A percentile compares a stretch with the other conserved stretches of the same genome.
These are phyloP conservation scores for Clarireedia monteithiana DNA, from an alignment of 2,329 filamentous ascomycete species.

Conservation along the genomic window DNA sequence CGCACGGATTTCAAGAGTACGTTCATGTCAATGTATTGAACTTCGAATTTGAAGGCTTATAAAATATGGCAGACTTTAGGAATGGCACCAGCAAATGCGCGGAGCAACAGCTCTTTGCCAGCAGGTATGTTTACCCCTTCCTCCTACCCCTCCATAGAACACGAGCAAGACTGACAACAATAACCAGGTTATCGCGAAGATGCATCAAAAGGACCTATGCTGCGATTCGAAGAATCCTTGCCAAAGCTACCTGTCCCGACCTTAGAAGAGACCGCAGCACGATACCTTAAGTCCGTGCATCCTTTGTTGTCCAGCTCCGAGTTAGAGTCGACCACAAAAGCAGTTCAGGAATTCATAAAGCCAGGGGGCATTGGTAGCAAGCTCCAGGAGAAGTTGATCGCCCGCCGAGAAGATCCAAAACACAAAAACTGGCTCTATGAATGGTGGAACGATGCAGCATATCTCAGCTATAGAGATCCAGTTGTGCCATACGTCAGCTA, in stretches of 20 bases:
- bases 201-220: constrained; percentile 68
- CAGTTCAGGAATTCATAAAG: constrained; percentile 79
- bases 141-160: background rate
- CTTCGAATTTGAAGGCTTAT: constrained; percentile 11
- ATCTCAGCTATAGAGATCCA: constrained; percentile 87
- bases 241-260: constrained; percentile 72
- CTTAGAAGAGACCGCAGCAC: constrained; percentile 71
- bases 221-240: constrained; percentile 80
- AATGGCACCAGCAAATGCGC: constrained; percentile 46
- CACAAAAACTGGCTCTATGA: constrained; percentile 92
- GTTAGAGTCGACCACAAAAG: constrained; percentile 67
- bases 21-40: background rate
- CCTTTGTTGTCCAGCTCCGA: constrained; percentile 64
- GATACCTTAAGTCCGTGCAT: constrained; percentile 74
- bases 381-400: constrained; percentile 82
- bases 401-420: constrained; percentile 69
- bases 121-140: constrained; percentile 33
- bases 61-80: constrained; percentile 16
- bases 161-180: constrained; percentile 6
- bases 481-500: constrained; percentile 98
- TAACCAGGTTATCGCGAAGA: constrained; percentile 69
- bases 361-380: constrained; percentile 77
- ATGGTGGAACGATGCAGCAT: constrained; percentile 97
- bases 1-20: constrained; percentile 23
- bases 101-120: constrained; percentile 52